Conservation (phyloP, 139 green algal genomes). For the Chara braunii region DNA sequence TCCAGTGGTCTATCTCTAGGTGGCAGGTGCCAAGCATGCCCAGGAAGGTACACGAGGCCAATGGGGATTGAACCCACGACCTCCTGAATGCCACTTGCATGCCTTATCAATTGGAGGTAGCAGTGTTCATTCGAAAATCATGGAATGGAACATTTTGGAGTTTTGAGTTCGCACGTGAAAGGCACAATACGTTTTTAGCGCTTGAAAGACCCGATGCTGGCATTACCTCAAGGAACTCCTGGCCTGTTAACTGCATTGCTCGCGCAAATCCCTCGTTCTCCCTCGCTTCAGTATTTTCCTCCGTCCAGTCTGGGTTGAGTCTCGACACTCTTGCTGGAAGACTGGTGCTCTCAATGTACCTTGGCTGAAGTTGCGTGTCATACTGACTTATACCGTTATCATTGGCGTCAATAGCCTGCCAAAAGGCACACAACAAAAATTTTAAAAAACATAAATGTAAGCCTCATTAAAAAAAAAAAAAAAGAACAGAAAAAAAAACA, state of each 20-base stretch:
- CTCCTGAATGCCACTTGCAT: too few relatives aligned
- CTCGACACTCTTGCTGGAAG: slow-evolving; percentile 66
- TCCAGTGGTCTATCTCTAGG: too few relatives aligned
- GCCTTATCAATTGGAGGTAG: too few relatives aligned
- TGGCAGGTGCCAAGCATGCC: too few relatives aligned
- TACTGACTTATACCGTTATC: slow-evolving; percentile 91
- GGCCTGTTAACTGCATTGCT: slow-evolving; percentile 75
- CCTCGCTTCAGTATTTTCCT: slow-evolving; percentile 46
- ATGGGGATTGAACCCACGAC: too few relatives aligned
- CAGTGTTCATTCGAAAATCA: too few relatives aligned
- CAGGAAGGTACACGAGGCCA: too few relatives aligned
- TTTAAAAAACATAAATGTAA: not conserved
- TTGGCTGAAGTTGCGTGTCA: slow-evolving; percentile 42
- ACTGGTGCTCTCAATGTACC: slow-evolving; percentile 78
- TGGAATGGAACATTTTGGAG: too few relatives aligned
- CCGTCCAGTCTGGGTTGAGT: slow-evolving; percentile 84
- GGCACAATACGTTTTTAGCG: too few relatives aligned
- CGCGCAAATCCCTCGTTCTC: slow-evolving; percentile 61
- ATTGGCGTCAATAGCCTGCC: slow-evolving; percentile 84
- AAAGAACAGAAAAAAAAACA: too few relatives aligned
- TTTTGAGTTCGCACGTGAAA: too few relatives aligned
- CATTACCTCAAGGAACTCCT: slow-evolving; percentile 63
- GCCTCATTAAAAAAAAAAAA: not conserved
- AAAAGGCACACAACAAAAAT: not conserved
- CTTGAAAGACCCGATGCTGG: too few relatives aligned